These are phyloP conservation scores for Trichophaea hybrida DNA, from an alignment of 2,329 filamentous ascomycete genomes.

Conservation along the genomic window DNA sequence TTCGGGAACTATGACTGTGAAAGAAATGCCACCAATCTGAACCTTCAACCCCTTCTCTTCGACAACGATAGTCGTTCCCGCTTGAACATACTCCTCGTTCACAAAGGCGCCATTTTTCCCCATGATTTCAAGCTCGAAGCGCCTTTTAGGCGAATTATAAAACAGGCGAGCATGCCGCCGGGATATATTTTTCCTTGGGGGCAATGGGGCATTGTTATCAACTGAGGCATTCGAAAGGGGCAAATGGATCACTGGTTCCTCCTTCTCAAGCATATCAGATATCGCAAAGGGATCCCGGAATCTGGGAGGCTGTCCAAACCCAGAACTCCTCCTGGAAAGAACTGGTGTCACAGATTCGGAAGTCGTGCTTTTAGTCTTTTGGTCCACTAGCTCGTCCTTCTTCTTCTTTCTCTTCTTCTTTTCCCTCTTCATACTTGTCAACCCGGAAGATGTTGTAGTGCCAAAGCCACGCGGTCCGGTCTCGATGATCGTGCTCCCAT, in stretches of 20 bases:
- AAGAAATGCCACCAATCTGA: constrained; percentile 23
- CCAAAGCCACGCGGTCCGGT: constrained; percentile 8
- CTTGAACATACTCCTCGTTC: constrained; percentile 22
- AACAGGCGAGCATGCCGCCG: constrained; percentile 17
- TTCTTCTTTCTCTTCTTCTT: constrained; percentile 18
- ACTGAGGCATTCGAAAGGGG: constrained; percentile 9
- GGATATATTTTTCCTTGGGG: constrained; percentile 23
- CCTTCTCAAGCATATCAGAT: background rate
- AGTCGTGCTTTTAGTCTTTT: constrained; percentile 6
- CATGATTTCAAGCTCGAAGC: constrained; percentile 22
- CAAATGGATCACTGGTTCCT: constrained; percentile 19
- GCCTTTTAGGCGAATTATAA: constrained; percentile 16
- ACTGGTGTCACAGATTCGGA: constrained; percentile 2
- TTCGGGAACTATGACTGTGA: constrained; percentile 18
- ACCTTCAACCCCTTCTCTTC: constrained; percentile 13
- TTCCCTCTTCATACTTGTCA: constrained; percentile 18
- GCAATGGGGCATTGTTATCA: background rate
- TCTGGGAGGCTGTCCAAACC: constrained; percentile 5
- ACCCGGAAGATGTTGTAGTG: constrained; percentile 9
- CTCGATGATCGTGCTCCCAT: constrained; percentile 22
- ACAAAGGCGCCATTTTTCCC: constrained; percentile 25
- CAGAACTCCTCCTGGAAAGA: background rate
- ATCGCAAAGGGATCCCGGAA: constrained; percentile 6
- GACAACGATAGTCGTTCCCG: constrained; percentile 18
- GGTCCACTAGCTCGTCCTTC: constrained; percentile 1